A percentile compares a stretch with the other conserved stretches of the same genome.
Conservation (phyloP, 129 eudicot genomes). For the Sambucus nigra region DNA sequence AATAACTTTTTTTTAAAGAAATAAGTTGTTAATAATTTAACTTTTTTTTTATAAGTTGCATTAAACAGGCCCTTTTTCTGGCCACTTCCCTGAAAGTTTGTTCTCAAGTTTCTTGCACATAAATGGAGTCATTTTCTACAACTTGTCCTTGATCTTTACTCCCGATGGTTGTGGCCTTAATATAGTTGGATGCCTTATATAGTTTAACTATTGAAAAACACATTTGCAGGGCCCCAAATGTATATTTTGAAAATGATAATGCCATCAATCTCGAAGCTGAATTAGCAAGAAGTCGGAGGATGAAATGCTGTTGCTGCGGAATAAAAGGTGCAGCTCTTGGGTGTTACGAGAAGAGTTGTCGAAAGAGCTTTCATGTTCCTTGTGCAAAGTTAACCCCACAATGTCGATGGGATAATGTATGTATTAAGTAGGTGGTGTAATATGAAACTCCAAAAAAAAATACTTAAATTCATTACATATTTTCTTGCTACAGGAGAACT, state of each 20-base stretch:
- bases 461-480: no score
- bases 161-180: background rate
- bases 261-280: conserved; percentile 80
- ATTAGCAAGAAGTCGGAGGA: conserved; percentile 68
- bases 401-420: conserved; percentile 87
- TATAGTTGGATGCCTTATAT: background rate
- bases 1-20: no score
- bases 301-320: conserved; percentile 81
- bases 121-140: no score
- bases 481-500: conserved; percentile 55
- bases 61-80: no score
- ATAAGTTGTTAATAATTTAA: no score
- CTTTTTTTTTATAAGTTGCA: no score
- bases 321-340: conserved; percentile 93
- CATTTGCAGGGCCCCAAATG: conserved; percentile 89
- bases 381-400: conserved; percentile 75
- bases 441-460: background rate
- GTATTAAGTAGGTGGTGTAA: conserved; percentile 12
- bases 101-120: no score
- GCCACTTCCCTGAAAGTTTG: no score
- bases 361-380: conserved; percentile 84
- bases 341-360: conserved; percentile 77
- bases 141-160: background rate
- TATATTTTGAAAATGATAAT: conserved; percentile 69
- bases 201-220: background rate